Evolutionary conservation across 2,329 filamentous ascomycete genomes (phyloP).

Genomic region (Knufia fluminis): DNA sequence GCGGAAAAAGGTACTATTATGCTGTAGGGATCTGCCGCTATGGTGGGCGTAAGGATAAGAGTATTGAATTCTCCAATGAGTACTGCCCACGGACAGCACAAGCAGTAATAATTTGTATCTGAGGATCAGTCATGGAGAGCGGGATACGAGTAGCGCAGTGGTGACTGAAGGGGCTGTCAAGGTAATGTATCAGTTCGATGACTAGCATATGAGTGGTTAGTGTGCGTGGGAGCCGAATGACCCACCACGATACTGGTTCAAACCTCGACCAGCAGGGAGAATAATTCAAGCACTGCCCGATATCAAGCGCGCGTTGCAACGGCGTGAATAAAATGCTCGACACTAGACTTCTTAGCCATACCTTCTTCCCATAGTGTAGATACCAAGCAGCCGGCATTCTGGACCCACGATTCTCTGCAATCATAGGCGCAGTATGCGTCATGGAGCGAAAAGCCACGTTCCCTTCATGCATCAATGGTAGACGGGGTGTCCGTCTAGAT

Average conservation of each 20-base stretch:
- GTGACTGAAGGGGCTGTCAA: not conserved
- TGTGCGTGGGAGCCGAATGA: not conserved
- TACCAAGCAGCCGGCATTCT: not conserved
- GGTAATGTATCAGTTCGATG: conserved; percentile 1
- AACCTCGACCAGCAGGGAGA: not conserved
- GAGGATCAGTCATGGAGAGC: conserved; percentile 5
- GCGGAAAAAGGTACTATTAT: not conserved
- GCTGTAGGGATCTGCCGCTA: not conserved
- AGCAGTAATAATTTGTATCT: not conserved
- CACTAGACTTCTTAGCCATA: not conserved
- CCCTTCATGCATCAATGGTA: too few relatives aligned
- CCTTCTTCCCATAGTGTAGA: not conserved
- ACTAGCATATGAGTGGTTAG: conserved; percentile 5
- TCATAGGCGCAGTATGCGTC: not conserved
- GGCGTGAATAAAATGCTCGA: not conserved
- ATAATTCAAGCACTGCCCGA: not conserved
- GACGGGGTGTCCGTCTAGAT: not conserved
- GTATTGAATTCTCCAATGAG: conserved; percentile 5
- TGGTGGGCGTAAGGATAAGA: not conserved
- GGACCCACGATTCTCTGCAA: not conserved
- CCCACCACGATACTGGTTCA: not conserved
- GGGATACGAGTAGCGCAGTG: not conserved
- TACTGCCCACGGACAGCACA: not conserved
- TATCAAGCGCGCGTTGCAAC: conserved; percentile 2
- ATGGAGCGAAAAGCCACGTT: not conserved